Evolutionary conservation across 2,329 filamentous ascomycete species (phyloP), one percentile per base, ranked within the genome.

Genomic region (Chaetomium strumarium): DNA sequence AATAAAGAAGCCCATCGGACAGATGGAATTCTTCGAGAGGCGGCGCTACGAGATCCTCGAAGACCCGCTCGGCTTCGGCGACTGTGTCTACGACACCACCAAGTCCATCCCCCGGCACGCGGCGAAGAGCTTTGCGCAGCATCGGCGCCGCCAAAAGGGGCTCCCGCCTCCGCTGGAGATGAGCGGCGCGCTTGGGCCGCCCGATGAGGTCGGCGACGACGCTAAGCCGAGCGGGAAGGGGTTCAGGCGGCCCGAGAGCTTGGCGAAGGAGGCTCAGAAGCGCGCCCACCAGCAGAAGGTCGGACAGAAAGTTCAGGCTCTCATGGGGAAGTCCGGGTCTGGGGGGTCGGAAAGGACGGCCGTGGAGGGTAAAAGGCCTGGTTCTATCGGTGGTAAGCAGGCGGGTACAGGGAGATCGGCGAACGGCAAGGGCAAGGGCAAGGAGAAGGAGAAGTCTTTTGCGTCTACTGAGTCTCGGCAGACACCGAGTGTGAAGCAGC

Each of bases 1-100:
- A 7, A 24, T 19, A 13, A 29, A 37, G 2, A 49, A 55, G 47
- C 40, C 46, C 12, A 13, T 42, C n/a, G 24, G 24, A 29, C 39
- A 50, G 45, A 57, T 51, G 48, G 46, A 60, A 16, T 58, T 55
- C 51, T 55, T 45, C 34, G 49, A 59, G 29, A 49, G 34, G 20
- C 50, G 53, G 11, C 55, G 47, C 16, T 29, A 58, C 34, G 57
- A 61, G 34, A 63, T 61, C 55, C 51, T 60, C 10, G 49, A 16
- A 13, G 37, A 60, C 49, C 59, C 60, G 7, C 55, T 62, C 10
- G 60, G 51, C 29, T 62, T 57, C 40, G 58, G 62, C 38, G 61
- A 63, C 52, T 40, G 45, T 2, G 60, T 63, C 24, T 48, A 52
- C 41, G 50, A 57, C 20, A 53, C 47, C 16, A 49, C 24, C 31